These are phyloP conservation scores for Juncus inflexus DNA, from an alignment of 176 grass and related monocot species.

Conservation along the genomic window DNA sequence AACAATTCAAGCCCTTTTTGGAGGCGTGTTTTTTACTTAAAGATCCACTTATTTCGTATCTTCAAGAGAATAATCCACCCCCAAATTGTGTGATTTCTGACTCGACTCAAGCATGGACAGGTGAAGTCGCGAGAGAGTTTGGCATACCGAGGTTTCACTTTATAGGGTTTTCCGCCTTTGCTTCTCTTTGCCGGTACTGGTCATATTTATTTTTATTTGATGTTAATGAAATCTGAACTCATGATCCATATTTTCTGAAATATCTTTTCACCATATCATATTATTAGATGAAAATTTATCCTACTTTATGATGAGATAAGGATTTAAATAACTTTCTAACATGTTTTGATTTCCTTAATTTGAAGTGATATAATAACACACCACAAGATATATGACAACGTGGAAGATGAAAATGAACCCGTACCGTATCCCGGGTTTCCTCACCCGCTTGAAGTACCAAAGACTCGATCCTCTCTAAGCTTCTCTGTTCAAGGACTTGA, in stretches of 20 bases:
- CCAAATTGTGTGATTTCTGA: conserved; percentile 26
- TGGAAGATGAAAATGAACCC: conserved; percentile 2
- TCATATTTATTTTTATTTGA: too few relatives aligned
- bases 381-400: neutral
- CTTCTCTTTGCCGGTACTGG: conserved; percentile 1
- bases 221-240: too few relatives aligned
- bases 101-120: conserved; percentile 10
- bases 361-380: neutral
- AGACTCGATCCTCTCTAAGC: neutral
- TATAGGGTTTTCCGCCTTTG: conserved; percentile 9
- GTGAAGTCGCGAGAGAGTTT: neutral
- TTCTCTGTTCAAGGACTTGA: neutral
- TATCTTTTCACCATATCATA: too few relatives aligned
- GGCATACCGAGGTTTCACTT: conserved; percentile 20
- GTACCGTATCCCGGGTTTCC: conserved; percentile 12
- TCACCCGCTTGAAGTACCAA: conserved; percentile 13
- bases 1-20: neutral
- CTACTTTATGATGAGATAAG: too few relatives aligned
- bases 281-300: too few relatives aligned
- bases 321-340: too few relatives aligned
- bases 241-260: too few relatives aligned
- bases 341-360: neutral
- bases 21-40: neutral
- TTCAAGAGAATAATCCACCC: neutral
- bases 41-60: conserved; percentile 18